A percentile compares a stretch with the other conserved stretches of the same genome.
Evolutionary conservation across 106 monocot genomes (phyloP).

Genomic region (Dendrobium chrysotoxum): DNA sequence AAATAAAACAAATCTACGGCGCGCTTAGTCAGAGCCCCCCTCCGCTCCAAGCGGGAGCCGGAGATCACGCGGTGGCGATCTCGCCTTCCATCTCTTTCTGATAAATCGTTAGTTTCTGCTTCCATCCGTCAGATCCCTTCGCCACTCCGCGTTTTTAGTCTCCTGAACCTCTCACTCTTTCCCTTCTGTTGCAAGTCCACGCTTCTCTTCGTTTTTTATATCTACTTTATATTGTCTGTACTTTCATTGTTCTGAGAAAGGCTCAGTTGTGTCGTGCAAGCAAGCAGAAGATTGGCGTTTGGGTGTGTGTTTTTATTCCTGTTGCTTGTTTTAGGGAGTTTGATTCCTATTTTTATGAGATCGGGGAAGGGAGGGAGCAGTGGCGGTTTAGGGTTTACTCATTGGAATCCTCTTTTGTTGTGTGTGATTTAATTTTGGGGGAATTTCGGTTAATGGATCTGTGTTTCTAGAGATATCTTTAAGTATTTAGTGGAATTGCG

Average conservation of each 20-base stretch:
- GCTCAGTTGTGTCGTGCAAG: neutral
- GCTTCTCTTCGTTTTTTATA: neutral
- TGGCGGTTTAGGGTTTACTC: neutral
- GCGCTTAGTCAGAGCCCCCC: neutral
- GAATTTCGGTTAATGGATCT: neutral
- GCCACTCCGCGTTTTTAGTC: neutral
- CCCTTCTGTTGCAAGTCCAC: neutral
- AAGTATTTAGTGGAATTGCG: neutral
- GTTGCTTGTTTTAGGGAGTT: neutral
- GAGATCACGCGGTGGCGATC: slow-evolving; percentile 1
- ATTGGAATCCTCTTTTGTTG: neutral
- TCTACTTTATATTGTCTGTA: neutral
- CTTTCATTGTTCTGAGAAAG: neutral
- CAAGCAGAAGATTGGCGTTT: neutral
- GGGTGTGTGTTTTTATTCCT: neutral
- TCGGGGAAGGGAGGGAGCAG: neutral
- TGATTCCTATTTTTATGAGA: neutral
- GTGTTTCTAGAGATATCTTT: neutral
- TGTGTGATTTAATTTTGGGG: neutral
- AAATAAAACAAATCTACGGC: neutral
- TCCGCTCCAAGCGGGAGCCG: neutral
- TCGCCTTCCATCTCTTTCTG: neutral
- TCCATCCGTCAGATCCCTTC: neutral
- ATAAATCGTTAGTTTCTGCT: neutral
- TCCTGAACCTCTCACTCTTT: neutral